Base-by-base conservation (phyloP, 352 stramenopile genomes). In the Pythium grandisporangium region DNA sequence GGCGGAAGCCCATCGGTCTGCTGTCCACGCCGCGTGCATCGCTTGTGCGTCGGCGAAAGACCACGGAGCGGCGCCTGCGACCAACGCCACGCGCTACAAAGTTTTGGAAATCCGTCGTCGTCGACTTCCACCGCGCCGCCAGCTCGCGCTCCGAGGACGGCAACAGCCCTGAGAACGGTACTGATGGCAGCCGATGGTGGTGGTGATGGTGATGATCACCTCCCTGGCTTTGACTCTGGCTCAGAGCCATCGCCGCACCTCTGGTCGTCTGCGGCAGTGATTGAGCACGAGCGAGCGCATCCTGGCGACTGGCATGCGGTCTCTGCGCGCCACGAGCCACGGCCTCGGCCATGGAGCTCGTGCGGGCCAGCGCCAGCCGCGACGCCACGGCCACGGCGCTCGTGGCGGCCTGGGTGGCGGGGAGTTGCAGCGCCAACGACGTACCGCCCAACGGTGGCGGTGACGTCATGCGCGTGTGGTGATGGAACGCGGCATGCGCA, bases 61-160 rank as follows among this genome's bases (percentile, higher is more conserved):
- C 42, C 12, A 51, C 26, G 13, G 49, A 48, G 5, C 49, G 49
- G 11, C 49, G 42, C 14, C 36, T 36, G 29, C 44, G 49, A 16
- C n/a, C n/a, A n/a, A n/a, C n/a, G n/a, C n/a, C n/a, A n/a, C n/a
- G n/a, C n/a, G 49, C 35, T 12, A 57, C 49, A 35, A 57, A 57
- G 37, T 57, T 57, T 11, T 49, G 40, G 17, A 57, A 57, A 25
- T 57, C 49, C 17, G 48, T 43, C 1, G 41, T 49, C 36, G 33
- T 36, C 6, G 24, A 17, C 19, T 50, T 49, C 40, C 33, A 50
- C 22, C 16, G 37, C 1, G 26, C 34, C 1, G 35, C 24, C 21
- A 25, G 27, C 13, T 13, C 14, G 19, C n/a, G 37, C 14, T 30
- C 35, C 16, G 24, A 12, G 26, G 12, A 19, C 6, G n/a, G n/a